A percentile compares a stretch with the other conserved stretches of the same genome.
Conservation (phyloP, 805 yeast genomes). For the Lachancea nothofagi region DNA sequence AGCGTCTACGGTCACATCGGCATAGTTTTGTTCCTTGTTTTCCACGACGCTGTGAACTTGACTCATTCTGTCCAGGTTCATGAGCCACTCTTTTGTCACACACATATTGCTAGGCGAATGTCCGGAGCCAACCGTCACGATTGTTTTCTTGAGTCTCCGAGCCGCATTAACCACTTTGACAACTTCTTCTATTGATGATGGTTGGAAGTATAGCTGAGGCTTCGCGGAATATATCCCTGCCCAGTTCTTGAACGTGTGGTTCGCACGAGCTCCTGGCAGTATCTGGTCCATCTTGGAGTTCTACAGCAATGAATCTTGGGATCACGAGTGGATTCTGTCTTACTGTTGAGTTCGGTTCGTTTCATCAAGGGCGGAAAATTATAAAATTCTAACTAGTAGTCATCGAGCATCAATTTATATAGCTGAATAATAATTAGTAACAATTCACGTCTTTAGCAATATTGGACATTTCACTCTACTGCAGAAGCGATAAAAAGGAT, state of each 20-base stretch:
- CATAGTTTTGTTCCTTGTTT: conserved; percentile 55
- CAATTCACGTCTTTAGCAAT: neutral
- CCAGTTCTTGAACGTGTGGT: conserved; percentile 52
- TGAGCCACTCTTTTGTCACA: conserved; percentile 81
- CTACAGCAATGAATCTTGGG: neutral
- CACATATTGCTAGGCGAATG: conserved; percentile 93
- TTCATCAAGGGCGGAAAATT: too few relatives aligned
- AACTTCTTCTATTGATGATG: conserved; percentile 63
- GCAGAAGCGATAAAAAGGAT: too few relatives aligned
- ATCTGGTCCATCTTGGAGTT: conserved; percentile 1
- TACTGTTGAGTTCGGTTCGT: too few relatives aligned
- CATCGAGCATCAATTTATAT: neutral
- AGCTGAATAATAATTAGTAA: neutral
- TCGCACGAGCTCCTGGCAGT: conserved; percentile 22
- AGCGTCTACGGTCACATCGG: conserved; percentile 92
- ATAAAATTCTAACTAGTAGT: too few relatives aligned
- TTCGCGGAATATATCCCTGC: conserved; percentile 79
- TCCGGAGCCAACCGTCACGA: conserved; percentile 86
- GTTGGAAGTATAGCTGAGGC: conserved; percentile 79
- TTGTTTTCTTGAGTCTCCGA: conserved; percentile 48
- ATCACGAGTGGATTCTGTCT: too few relatives aligned
- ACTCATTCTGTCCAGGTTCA: conserved; percentile 74
- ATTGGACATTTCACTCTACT: too few relatives aligned
- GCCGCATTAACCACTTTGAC: conserved; percentile 64
- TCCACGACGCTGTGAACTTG: conserved; percentile 45